phyloP scores from a whole-genome alignment of 371 early-diverging fungal species.

The Syncephalastrum sp. region DNA sequence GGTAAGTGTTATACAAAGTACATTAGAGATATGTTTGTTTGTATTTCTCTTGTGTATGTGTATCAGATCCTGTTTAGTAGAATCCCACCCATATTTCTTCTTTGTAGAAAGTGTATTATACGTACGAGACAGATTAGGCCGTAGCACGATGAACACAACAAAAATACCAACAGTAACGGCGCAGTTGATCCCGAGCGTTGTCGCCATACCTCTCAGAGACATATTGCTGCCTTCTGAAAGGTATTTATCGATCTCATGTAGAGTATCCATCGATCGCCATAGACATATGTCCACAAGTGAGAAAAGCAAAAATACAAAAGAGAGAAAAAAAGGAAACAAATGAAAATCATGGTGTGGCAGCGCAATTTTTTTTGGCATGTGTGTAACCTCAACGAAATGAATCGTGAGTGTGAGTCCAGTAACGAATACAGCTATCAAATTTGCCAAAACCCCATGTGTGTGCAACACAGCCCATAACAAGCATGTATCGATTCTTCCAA shows the following conservation, averaged over 20 bases:
- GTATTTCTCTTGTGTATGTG: background rate
- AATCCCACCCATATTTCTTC: no score
- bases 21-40: background rate
- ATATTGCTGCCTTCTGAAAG: constrained; percentile 17
- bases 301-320: background rate
- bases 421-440: background rate
- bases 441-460: background rate
- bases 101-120: background rate
- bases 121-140: constrained; percentile 56
- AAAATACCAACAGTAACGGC: constrained; percentile 47
- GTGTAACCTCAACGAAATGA: constrained; percentile 3
- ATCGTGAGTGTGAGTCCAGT: background rate
- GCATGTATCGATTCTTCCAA: no score
- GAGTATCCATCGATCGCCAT: constrained; percentile 8
- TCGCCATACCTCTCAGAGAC: constrained; percentile 40
- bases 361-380: background rate
- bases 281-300: constrained; percentile 7
- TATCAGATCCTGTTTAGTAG: background rate
- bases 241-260: constrained; percentile 11
- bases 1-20: background rate
- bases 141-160: constrained; percentile 37
- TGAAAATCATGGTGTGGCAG: constrained; percentile 1
- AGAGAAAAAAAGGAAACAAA: constrained; percentile 2
- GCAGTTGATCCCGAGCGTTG: constrained; percentile 49
- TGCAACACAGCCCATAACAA: no score